phyloP scores from a whole-genome alignment of 78 protist genomes.

The Dictyostelium capitatum region DNA sequence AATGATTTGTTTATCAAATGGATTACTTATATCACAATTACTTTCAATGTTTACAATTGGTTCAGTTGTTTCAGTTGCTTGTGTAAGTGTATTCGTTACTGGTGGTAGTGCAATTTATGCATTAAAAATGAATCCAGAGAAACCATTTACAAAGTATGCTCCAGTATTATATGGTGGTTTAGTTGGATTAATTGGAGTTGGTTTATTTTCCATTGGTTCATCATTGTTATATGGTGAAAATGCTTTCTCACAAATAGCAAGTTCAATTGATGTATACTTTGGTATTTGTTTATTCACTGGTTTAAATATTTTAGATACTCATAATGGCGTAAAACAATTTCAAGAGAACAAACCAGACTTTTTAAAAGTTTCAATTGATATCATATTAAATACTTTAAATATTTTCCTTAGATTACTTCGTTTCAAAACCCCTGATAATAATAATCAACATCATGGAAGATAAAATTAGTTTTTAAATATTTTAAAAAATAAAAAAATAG shows the following conservation, averaged over 20 bases:
- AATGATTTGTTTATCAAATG: not conserved
- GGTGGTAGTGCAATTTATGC: not conserved
- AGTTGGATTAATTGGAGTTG: not conserved
- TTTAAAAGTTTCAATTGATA: not conserved
- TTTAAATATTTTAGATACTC: conserved; percentile 8
- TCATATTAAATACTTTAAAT: not conserved
- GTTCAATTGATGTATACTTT: not conserved
- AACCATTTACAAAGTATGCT: not conserved
- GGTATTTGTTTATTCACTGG: conserved; percentile 18
- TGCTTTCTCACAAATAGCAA: not conserved
- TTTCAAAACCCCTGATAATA: too few relatives aligned
- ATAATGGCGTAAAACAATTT: not conserved
- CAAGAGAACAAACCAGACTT: not conserved
- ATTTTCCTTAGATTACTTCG: not conserved
- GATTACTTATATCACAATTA: not conserved
- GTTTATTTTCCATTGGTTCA: not conserved
- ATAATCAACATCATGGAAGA: too few relatives aligned
- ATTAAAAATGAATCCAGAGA: not conserved
- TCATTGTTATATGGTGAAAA: not conserved
- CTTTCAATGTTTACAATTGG: not conserved
- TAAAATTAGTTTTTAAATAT: too few relatives aligned
- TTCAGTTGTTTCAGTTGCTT: not conserved
- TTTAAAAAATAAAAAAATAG: not conserved
- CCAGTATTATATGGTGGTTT: not conserved
- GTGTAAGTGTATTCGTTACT: not conserved